Base-by-base conservation (phyloP, 306 rosid genomes). In the Vigna unguiculata region DNA sequence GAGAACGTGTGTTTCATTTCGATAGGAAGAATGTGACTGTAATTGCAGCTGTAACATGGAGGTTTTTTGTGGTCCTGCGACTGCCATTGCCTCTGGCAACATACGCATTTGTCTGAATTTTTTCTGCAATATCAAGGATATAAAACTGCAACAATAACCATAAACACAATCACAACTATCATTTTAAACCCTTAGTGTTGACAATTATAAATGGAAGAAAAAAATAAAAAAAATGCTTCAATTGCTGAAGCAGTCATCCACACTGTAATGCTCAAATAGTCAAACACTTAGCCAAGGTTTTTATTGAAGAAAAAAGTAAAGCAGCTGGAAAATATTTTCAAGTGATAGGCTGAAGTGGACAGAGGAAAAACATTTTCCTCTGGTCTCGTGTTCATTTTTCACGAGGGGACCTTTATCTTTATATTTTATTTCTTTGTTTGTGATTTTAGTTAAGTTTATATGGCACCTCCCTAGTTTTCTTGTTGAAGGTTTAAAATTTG, bases 341-440 rank as follows among this genome's bases (percentile, higher is more conserved):
- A 54, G 47, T 41, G 22, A n/a, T 66, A 7, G 49, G 25, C 14
- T 25, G 41, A 76, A 12, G 14, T 67, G 74, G 74, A 53, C 47
- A 7, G 24, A 25, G 21, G 45, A 47, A 40, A 40, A 40, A n/a
- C 52, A 79, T 74, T 20, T 61, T 71, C 5, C 47, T 10, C 38
- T 71, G 68, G 53, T 79, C 55, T 51, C 15, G 40, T 34, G 40
- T 34, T 34, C 49, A 43, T 51, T 72, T 78, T 47, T 77, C 51
- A 51, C 0, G 16, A 51, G 30, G 47, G 21, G 51, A 34, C 16
- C 45, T 69, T 34, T 46, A 20, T 41, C 34, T 9, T 36, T 47
- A 45, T 78, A 2, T 15, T 57, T 66, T 78, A 41, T 40, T 67
- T 30, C 34, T 69, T 53, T 78, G 21, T 21, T 67, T 63, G 30